phyloP scores from a whole-genome alignment of 352 stramenopile genomes.

The Phytophthora foliorum region DNA sequence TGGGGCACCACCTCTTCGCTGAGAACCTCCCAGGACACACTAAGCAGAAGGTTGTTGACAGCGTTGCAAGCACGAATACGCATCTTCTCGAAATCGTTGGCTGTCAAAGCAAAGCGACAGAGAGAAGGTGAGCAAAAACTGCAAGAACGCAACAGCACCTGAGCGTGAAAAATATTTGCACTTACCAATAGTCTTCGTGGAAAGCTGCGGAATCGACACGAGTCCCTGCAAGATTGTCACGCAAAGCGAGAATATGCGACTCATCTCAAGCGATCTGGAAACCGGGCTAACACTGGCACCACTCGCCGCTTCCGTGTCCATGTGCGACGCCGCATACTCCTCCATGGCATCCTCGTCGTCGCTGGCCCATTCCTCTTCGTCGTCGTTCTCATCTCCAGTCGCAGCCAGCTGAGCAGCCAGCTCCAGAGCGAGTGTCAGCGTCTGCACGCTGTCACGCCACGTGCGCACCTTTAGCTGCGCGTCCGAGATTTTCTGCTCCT shows the following conservation, averaged over 20 bases:
- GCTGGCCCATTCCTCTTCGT: conserved; percentile 88
- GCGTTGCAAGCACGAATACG: conserved; percentile 84
- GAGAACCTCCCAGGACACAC: conserved; percentile 62
- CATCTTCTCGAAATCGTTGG: conserved; percentile 82
- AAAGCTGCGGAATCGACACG: conserved; percentile 72
- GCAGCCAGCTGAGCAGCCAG: conserved; percentile 75
- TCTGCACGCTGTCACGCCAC: conserved; percentile 87
- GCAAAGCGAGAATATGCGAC: conserved; percentile 61
- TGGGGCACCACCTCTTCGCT: conserved; percentile 68
- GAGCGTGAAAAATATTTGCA: not conserved
- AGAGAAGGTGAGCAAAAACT: conserved; percentile 17
- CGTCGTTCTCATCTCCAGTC: conserved; percentile 65
- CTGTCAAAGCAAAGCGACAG: conserved; percentile 31
- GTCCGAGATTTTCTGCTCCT: conserved; percentile 66
- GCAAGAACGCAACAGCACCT: not conserved
- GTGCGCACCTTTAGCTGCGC: conserved; percentile 75
- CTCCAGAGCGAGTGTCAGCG: conserved; percentile 82
- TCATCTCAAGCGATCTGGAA: conserved; percentile 52
- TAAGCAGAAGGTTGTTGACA: conserved; percentile 85
- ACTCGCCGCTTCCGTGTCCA: conserved; percentile 49
- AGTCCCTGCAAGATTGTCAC: conserved; percentile 81
- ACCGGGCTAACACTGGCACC: conserved; percentile 29
- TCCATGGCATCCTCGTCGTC: conserved; percentile 93
- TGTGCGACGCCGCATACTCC: conserved; percentile 70
- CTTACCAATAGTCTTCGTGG: conserved; percentile 59